These are phyloP conservation scores for Ceriops decandra DNA, from an alignment of 345 rosid species.

Conservation along the genomic window DNA sequence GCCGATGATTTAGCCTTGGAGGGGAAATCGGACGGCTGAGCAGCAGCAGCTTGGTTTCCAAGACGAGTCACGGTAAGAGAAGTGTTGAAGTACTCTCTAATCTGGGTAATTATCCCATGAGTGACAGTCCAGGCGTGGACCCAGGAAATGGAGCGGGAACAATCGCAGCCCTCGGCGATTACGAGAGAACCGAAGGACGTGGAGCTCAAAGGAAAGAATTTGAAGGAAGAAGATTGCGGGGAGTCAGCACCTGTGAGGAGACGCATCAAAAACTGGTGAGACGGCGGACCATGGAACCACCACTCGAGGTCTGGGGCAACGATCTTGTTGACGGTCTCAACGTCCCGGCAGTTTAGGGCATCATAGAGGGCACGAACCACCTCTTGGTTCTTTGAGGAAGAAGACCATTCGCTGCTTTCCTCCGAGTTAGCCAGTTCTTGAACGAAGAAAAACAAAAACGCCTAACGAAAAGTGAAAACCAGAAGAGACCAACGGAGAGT, in stretches of 20 bases:
- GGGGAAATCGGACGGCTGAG: conserved; percentile 10
- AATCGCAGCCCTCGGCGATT: conserved; percentile 80
- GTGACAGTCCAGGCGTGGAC: conserved; percentile 94
- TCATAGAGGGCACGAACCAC: conserved; percentile 90
- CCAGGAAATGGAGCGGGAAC: conserved; percentile 62
- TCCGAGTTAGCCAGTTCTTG: conserved; percentile 74
- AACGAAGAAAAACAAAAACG: background rate
- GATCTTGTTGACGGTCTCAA: conserved; percentile 60
- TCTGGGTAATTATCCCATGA: conserved; percentile 90
- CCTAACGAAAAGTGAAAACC: background rate
- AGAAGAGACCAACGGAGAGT: background rate
- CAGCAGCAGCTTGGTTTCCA: conserved; percentile 24
- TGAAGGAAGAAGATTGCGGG: conserved; percentile 30
- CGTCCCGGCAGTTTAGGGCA: conserved; percentile 79
- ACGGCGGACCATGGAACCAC: conserved; percentile 99
- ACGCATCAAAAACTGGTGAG: conserved; percentile 98
- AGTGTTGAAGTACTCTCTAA: conserved; percentile 89
- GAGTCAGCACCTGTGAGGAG: conserved; percentile 64
- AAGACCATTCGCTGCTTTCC: conserved; percentile 40
- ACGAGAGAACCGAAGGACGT: conserved; percentile 65
- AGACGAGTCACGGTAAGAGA: conserved; percentile 84
- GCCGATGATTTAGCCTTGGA: conserved; percentile 21
- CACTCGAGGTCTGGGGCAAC: conserved; percentile 89
- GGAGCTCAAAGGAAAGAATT: conserved; percentile 44
- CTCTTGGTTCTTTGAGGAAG: conserved; percentile 42